Evolutionary conservation across 2,329 filamentous ascomycete species (phyloP).

Genomic region (Cordyceps militaris): DNA sequence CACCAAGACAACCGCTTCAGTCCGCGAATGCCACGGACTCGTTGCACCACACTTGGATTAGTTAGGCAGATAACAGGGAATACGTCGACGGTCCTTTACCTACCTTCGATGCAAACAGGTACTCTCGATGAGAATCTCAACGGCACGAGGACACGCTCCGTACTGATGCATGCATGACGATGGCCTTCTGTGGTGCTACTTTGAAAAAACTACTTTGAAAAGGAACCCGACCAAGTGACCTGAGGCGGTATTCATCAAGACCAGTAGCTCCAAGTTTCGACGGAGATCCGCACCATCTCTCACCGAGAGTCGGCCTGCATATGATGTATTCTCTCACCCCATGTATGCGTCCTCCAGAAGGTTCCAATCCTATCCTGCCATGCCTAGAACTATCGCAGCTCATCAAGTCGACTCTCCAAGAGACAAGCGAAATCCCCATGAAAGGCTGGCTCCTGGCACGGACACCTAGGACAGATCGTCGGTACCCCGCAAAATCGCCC

Average conservation of each 20-base stretch:
- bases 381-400: neutral
- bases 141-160: constrained; percentile 5
- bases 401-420: neutral
- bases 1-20: neutral
- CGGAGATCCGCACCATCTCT: neutral
- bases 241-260: neutral
- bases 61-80: neutral
- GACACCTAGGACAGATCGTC: constrained; percentile 8
- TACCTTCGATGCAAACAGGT: too few relatives aligned
- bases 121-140: neutral
- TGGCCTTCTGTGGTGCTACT: neutral
- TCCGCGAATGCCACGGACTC: neutral
- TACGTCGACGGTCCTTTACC: neutral
- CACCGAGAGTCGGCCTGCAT: neutral
- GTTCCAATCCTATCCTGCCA: neutral
- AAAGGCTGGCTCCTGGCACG: neutral
- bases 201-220: neutral
- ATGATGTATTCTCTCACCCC: neutral
- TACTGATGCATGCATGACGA: constrained; percentile 6
- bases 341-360: neutral
- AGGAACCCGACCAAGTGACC: too few relatives aligned
- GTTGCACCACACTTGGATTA: neutral
- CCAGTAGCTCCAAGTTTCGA: neutral
- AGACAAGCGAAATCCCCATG: neutral
- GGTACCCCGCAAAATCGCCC: constrained; percentile 6